Evolutionary conservation across 192 early-diverging fungal genomes (phyloP), one percentile per base, ranked within the genome.

Genomic region (Funneliformis mosseae): DNA sequence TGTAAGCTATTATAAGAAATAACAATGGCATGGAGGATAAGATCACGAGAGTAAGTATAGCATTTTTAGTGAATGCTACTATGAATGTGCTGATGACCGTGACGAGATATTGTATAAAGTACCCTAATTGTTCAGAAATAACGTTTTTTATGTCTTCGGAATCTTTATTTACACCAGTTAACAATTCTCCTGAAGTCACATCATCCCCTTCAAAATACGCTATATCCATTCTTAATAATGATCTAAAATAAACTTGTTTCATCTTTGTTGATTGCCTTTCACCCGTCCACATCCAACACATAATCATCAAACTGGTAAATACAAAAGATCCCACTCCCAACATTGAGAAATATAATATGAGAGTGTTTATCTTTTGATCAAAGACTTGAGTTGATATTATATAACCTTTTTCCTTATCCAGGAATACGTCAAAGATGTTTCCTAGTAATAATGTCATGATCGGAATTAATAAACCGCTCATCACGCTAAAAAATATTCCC

Each of bases 151-250:
- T 45, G 3, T 48, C 39, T 25, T 78, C 77, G 21, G 77, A 10
- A 69, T 78, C 77, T 46, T 89, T 88, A 1, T 94, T 90, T 14
- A 97, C 87, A 7, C 89, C 84, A 8, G 92, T 87, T 23, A 92
- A 91, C 14, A 97, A 84, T 25, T 88, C 88, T 12, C 96, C 96
- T 14, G 90, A 89, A 39, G 86, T 88, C 83, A 96, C 87, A 18
- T 84, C 76, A 48, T 92, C 89, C 21, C 83, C 75, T 83, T 96
- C 95, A 81, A 91, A 95, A 84, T 88, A 95, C 1, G 83, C 92
- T 7, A 94, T 87, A 43, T 94, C 91, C 79, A 94, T 93, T 21
- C 87, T 71, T 74, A 95, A 74, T 62, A 93, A 89, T 55, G 92
- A 83, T 71, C 83, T 67, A 86, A 96, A 96, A 45, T 87, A 78